A percentile compares a stretch with the other conserved stretches of the same genome.
Conservation (phyloP, 192 early-diverging fungal species). For the Umbelopsis sp. region DNA sequence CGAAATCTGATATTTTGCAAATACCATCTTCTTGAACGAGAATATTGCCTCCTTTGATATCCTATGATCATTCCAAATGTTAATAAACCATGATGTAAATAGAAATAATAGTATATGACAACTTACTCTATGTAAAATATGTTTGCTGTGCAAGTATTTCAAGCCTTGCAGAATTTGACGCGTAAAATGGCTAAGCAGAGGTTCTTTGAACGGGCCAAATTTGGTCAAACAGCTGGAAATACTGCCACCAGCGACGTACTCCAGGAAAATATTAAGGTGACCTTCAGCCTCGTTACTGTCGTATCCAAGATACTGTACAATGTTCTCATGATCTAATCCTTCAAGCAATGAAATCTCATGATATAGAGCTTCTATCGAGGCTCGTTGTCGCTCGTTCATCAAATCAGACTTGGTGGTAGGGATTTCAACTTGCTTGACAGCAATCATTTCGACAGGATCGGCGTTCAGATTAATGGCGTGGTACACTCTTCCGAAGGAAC, state of each 20-base stretch:
- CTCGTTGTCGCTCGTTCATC: slow-evolving; percentile 43
- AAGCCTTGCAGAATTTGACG: slow-evolving; percentile 84
- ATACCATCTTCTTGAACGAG: slow-evolving; percentile 78
- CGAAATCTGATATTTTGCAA: slow-evolving; percentile 97
- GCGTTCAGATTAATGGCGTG: slow-evolving; percentile 72
- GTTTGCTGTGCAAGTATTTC: slow-evolving; percentile 80
- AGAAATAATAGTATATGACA: too few relatives aligned
- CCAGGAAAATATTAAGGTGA: slow-evolving; percentile 91
- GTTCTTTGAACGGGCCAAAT: slow-evolving; percentile 72
- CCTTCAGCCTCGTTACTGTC: slow-evolving; percentile 51
- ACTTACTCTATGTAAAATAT: slow-evolving; percentile 71
- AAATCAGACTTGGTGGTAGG: slow-evolving; percentile 52
- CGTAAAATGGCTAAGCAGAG: slow-evolving; percentile 72
- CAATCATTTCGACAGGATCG: slow-evolving; percentile 67
- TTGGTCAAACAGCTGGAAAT: slow-evolving; percentile 77
- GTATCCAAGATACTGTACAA: slow-evolving; percentile 91
- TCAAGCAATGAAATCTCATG: slow-evolving; percentile 75
- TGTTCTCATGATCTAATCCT: slow-evolving; percentile 85
- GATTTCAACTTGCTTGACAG: slow-evolving; percentile 81
- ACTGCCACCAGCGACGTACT: slow-evolving; percentile 95
- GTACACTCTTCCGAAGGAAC: slow-evolving; percentile 80
- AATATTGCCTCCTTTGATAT: slow-evolving; percentile 85
- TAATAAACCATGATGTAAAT: neutral
- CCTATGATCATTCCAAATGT: slow-evolving; percentile 35
- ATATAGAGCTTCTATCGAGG: slow-evolving; percentile 60